Base-by-base conservation (phyloP, 768 basidiomycete species). In the Russula virescens region DNA sequence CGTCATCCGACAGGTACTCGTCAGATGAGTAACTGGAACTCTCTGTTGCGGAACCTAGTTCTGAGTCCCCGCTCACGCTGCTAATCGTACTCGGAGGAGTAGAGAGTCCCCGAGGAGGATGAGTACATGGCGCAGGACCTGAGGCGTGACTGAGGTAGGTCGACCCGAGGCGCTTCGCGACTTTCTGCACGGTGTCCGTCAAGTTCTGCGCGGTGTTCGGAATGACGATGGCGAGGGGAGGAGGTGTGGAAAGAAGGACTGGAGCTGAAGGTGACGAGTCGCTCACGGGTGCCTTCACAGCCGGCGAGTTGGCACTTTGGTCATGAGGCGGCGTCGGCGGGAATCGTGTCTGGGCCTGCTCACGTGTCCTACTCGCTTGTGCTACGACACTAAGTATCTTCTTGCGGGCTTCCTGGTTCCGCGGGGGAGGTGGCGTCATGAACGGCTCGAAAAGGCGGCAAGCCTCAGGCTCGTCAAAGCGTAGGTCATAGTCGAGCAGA, bases 401-500 rank as follows among this genome's bases (percentile, higher is more conserved):
- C 16, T 79, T 74, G 46, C 85, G 77, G 40, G 78, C 76, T 68
- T 75, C 83, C 69, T 76, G 43, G 19, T 62, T 34, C 45, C 62
- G 65, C 6, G n/a, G 38, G 54, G 68, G 55, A 47, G 69, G 64
- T 38, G 63, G 55, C 19, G 69, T 63, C 77, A 90, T 79, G 74
- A 90, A 87, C 3, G 89, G 86, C 13, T 79, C 81, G 76, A 97
- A 94, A 60, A 78, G 75, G 47, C 66, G 66, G 66, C 81, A 73
- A 10, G 88, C 87, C 69, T 97, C 94, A 28, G 77, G 75, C 75
- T 99, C 96, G 68, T 85, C 81, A 73, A 98, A 92, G 52, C 91
- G 86, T 60, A 99, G 84, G 73, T 98, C 88, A 73, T 90, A 95
- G 76, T 96, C 91, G 69, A 99, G 85, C 62, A 98, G 79, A 73